A percentile compares a stretch with the other conserved stretches of the same genome.
Evolutionary conservation across 192 early-diverging fungal species (phyloP).

Genomic region (Coemansia aciculifera): DNA sequence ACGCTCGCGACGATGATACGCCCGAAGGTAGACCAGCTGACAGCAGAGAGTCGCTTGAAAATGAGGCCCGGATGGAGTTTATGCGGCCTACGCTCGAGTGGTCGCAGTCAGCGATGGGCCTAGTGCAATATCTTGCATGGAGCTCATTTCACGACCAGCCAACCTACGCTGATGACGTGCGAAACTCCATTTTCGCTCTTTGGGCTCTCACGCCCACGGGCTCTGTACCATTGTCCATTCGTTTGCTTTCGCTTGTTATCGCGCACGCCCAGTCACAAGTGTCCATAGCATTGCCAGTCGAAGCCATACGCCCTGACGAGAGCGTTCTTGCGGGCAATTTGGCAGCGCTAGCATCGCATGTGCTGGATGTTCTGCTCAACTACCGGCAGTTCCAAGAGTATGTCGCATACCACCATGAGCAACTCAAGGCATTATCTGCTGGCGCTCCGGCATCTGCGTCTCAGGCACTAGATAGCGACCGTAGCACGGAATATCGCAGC

Average conservation of each 20-base stretch:
- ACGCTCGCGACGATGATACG: neutral
- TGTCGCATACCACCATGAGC: conserved; percentile 44
- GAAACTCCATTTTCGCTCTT: conserved; percentile 20
- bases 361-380: conserved; percentile 40
- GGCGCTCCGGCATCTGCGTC: neutral
- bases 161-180: conserved; percentile 20
- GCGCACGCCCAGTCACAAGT: conserved; percentile 13
- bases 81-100: conserved; percentile 24
- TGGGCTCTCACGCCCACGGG: conserved; percentile 43
- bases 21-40: neutral
- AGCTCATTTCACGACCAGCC: conserved; percentile 9
- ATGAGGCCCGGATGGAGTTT: conserved; percentile 20
- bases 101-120: conserved; percentile 18
- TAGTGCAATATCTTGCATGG: conserved; percentile 15
- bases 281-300: neutral
- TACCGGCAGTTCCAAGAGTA: conserved; percentile 50
- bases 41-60: neutral
- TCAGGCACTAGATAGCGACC: conserved; percentile 10
- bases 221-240: conserved; percentile 30
- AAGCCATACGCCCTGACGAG: neutral
- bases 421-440: conserved; percentile 32
- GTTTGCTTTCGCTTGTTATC: conserved; percentile 20
- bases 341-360: conserved; percentile 19
- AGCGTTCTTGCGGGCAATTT: conserved; percentile 23
- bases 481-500: conserved; percentile 32